These are phyloP conservation scores for Lachnellula suecica DNA, from an alignment of 2,329 filamentous ascomycete genomes.

Conservation along the genomic window DNA sequence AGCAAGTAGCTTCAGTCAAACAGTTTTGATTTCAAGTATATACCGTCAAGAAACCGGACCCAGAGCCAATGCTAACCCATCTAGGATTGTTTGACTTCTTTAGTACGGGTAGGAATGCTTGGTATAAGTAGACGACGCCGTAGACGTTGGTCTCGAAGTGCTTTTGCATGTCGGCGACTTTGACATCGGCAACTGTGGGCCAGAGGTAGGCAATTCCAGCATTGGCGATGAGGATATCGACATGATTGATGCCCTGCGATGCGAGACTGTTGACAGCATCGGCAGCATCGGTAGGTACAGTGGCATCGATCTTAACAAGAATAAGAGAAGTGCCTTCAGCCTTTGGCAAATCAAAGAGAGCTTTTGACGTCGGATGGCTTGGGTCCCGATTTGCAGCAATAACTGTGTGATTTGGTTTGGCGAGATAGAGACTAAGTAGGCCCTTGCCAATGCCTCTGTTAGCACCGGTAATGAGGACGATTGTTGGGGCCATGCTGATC, in stretches of 20 bases:
- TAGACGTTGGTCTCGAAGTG: constrained; percentile 31
- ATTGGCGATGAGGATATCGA: constrained; percentile 40
- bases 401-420: constrained; percentile 35
- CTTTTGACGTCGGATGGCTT: constrained; percentile 25
- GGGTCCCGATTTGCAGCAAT: constrained; percentile 38
- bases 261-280: constrained; percentile 28
- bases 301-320: constrained; percentile 34
- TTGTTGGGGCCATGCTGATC: neutral
- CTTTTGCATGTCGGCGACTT: constrained; percentile 25
- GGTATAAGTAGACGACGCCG: constrained; percentile 33
- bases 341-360: constrained; percentile 27
- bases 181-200: constrained; percentile 33
- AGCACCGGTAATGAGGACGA: neutral
- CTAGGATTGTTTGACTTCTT: constrained; percentile 31
- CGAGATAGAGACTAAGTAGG: constrained; percentile 34
- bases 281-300: constrained; percentile 25
- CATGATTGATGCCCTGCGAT: constrained; percentile 28
- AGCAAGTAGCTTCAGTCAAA: neutral
- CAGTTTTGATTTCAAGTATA: constrained; percentile 1
- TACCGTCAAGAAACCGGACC: constrained; percentile 8
- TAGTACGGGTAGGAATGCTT: constrained; percentile 32
- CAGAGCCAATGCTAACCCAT: constrained; percentile 33
- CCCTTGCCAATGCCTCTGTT: constrained; percentile 28
- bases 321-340: constrained; percentile 31
- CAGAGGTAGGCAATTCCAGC: constrained; percentile 31